Evolutionary conservation across 2,329 filamentous ascomycete species (phyloP).

Genomic region (Monosporascus ibericus): DNA sequence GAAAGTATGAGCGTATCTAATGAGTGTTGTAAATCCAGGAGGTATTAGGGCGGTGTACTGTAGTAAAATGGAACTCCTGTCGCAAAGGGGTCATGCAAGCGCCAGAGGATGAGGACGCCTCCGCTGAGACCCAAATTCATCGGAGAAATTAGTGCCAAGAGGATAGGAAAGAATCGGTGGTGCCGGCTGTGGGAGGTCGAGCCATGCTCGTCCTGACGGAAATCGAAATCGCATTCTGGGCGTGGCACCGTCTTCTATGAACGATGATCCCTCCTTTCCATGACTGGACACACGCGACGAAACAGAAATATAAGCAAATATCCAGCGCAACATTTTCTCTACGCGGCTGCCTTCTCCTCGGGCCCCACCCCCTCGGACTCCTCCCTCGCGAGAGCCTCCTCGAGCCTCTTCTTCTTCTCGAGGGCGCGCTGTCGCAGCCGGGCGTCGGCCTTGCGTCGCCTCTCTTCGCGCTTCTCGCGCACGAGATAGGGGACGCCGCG

Average conservation of each 20-base stretch:
- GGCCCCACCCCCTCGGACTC: background rate
- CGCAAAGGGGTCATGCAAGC: too few relatives aligned
- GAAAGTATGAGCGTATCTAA: background rate
- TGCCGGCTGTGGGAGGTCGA: too few relatives aligned
- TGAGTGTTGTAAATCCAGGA: background rate
- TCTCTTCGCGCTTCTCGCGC: constrained; percentile 29
- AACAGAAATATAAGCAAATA: background rate
- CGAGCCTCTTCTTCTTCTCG: constrained; percentile 30
- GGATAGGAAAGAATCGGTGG: too few relatives aligned
- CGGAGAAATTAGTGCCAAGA: too few relatives aligned
- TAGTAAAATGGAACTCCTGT: too few relatives aligned
- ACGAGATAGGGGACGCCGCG: constrained; percentile 29
- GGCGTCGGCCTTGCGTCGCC: constrained; percentile 23
- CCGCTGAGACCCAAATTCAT: too few relatives aligned
- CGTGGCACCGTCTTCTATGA: too few relatives aligned
- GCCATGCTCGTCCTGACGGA: too few relatives aligned
- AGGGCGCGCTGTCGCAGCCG: constrained; percentile 23
- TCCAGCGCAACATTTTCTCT: background rate
- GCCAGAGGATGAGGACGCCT: too few relatives aligned
- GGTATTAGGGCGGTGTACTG: too few relatives aligned
- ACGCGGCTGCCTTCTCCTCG: background rate
- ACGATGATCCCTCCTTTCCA: background rate
- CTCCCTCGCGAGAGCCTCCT: constrained; percentile 19
- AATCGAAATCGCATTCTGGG: too few relatives aligned
- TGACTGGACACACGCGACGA: background rate